phyloP scores from a whole-genome alignment of 179 eudicot species.

The Silene coronaria region DNA sequence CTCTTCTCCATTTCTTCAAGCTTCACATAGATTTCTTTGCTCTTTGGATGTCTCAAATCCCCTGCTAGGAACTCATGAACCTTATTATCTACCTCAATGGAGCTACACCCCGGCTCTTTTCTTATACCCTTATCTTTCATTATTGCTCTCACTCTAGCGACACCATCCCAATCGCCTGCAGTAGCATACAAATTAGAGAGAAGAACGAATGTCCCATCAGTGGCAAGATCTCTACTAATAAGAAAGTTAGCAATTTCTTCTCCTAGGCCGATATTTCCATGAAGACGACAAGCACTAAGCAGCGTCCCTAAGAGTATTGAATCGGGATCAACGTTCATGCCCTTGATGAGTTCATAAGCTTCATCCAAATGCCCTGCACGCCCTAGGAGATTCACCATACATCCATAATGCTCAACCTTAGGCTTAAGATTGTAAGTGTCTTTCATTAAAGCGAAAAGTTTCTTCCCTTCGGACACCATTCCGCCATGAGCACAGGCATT shows the following conservation, averaged over 20 bases:
- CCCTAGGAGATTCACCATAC: constrained; percentile 64
- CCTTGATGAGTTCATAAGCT: constrained; percentile 41
- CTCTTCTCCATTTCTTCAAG: constrained; percentile 44
- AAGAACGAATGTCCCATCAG: constrained; percentile 52
- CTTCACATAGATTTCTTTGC: constrained; percentile 56
- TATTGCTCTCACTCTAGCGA: constrained; percentile 43
- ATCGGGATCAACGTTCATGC: constrained; percentile 40
- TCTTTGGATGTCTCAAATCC: constrained; percentile 53
- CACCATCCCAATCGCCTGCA: constrained; percentile 54
- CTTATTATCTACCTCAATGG: constrained; percentile 51
- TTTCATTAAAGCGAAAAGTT: constrained; percentile 41
- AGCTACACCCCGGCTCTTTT: constrained; percentile 67
- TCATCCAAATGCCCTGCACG: constrained; percentile 50
- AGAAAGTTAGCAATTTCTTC: constrained; percentile 51
- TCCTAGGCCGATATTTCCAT: constrained; percentile 41
- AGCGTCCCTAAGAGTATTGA: constrained; percentile 52
- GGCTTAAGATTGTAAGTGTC: constrained; percentile 39
- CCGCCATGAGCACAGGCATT: constrained; percentile 79
- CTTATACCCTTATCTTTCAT: constrained; percentile 52
- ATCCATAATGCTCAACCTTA: constrained; percentile 64
- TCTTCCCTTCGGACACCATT: constrained; percentile 50
- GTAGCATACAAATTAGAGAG: constrained; percentile 57
- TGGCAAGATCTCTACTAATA: constrained; percentile 35
- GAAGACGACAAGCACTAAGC: constrained; percentile 54
- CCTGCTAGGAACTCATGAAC: constrained; percentile 74